Base-by-base conservation (phyloP, 805 yeast species). In the Myxozyma udenii region DNA sequence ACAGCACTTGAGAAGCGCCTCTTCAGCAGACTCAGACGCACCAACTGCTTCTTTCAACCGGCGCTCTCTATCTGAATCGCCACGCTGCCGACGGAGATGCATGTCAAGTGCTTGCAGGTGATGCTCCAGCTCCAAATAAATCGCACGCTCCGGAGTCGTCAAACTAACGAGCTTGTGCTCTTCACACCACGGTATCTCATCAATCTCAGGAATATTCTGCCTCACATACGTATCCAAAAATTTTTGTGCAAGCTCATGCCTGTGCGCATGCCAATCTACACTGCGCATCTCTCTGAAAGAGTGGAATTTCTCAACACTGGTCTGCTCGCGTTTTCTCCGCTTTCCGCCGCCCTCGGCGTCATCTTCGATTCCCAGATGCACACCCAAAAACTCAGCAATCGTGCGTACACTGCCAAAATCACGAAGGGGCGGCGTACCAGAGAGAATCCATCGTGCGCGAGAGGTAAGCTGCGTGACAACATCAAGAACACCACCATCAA, bases 301-400 rank as follows among this genome's bases (percentile, higher is more conserved):
- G 30, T 48, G 52, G 36, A 48, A 48, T 19, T 33, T 43, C 25
- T 48, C 52, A 6, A 39, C 52, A 11, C 51, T 37, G 2, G 52
- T 48, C 22, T 48, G 52, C 14, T 48, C 48, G 12, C 32, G 26
- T 37, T 44, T 48, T 30, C 44, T 46, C 44, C 30, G 36, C 37
- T 42, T 33, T 9, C 21, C 45, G 1, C 46, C 46, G 14, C 12
- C 14, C 19, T 47, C 46, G 14, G 23, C 46, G 24, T 36, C 44
- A 35, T 48, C 52, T 33, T 48, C 52, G 19, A 48, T 30, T 7
- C 52, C 52, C 11, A 48, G 41, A 33, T 43, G 48, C 14, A 48
- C 30, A 5, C 48, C 48, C 28, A 48, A 24, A 30, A 48, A 48
- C 7, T 38, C 35, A 26, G 52, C 52, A 39, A 48, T 48, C 26